Conservation (phyloP, 164 flowering plant species). For the Vitis rotundifolia region DNA sequence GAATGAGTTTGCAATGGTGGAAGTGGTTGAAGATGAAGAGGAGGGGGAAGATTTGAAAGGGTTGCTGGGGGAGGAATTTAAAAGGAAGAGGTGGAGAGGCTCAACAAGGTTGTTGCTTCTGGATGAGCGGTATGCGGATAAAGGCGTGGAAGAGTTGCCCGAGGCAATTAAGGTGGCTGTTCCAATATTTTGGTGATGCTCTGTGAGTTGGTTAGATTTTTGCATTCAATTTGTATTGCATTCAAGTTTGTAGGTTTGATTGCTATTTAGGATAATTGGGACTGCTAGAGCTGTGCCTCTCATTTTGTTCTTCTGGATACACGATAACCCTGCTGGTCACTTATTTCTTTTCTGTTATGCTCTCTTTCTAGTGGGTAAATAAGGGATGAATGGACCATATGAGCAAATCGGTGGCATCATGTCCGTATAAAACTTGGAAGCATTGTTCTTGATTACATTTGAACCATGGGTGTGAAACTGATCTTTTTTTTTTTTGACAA, state of each 20-base stretch:
- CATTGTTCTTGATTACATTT: not conserved
- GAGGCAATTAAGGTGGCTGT: constrained; percentile 81
- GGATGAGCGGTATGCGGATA: constrained; percentile 65
- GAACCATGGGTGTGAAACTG: too few relatives aligned
- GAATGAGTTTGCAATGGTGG: constrained; percentile 51
- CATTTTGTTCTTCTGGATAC: too few relatives aligned
- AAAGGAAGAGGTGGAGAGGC: constrained; percentile 68
- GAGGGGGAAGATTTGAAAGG: constrained; percentile 58
- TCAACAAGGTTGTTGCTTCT: constrained; percentile 86
- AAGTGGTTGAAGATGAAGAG: constrained; percentile 53
- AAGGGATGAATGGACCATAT: not conserved
- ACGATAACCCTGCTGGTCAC: too few relatives aligned
- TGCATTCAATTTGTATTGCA: not conserved
- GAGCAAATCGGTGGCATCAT: too few relatives aligned
- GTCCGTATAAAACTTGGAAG: not conserved
- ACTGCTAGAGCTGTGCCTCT: not conserved
- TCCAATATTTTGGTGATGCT: constrained; percentile 21
- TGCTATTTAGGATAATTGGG: not conserved
- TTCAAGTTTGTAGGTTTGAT: not conserved
- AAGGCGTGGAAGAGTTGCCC: constrained; percentile 59
- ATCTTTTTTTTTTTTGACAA: too few relatives aligned
- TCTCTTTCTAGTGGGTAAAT: not conserved
- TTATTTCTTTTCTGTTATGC: too few relatives aligned
- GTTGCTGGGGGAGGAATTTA: constrained; percentile 69
- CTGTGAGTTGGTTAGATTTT: constrained; percentile 24